A percentile compares a stretch with the other conserved stretches of the same genome.
Evolutionary conservation across 2,329 filamentous ascomycete species (phyloP).

Genomic region (Neopestalotiopsis sp.): DNA sequence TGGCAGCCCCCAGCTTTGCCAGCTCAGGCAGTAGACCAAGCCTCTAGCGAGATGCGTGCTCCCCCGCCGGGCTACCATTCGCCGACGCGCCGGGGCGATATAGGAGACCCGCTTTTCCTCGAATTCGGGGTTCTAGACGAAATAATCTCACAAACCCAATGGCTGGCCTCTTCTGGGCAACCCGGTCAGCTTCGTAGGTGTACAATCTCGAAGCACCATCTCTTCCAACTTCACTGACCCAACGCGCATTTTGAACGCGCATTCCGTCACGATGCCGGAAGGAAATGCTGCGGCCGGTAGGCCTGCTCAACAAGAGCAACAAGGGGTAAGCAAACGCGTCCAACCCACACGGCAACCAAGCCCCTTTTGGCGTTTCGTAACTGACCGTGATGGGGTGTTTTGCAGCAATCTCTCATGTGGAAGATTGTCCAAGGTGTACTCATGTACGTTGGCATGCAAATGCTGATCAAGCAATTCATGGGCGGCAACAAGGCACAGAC

Average conservation of each 20-base stretch:
- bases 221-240: background rate
- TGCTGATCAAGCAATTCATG: slow-evolving; percentile 59
- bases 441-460: slow-evolving; percentile 65
- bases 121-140: slow-evolving; percentile 19
- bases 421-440: slow-evolving; percentile 58
- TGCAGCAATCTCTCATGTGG: slow-evolving; percentile 44
- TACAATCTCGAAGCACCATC: background rate
- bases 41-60: slow-evolving; percentile 6
- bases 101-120: slow-evolving; percentile 10
- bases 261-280: slow-evolving; percentile 40
- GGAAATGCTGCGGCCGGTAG: slow-evolving; percentile 33
- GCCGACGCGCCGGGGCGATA: slow-evolving; percentile 20
- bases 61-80: slow-evolving; percentile 18
- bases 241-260: background rate
- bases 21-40: background rate
- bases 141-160: slow-evolving; percentile 5
- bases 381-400: slow-evolving; percentile 21
- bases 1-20: background rate
- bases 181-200: background rate
- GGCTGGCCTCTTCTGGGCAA: background rate
- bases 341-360: background rate
- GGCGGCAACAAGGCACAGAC: slow-evolving; percentile 53
- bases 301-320: slow-evolving; percentile 36
- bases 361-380: background rate
- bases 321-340: slow-evolving; percentile 36